Conservation (phyloP, 208 protist genomes). For the Leishmania lainsoni region DNA sequence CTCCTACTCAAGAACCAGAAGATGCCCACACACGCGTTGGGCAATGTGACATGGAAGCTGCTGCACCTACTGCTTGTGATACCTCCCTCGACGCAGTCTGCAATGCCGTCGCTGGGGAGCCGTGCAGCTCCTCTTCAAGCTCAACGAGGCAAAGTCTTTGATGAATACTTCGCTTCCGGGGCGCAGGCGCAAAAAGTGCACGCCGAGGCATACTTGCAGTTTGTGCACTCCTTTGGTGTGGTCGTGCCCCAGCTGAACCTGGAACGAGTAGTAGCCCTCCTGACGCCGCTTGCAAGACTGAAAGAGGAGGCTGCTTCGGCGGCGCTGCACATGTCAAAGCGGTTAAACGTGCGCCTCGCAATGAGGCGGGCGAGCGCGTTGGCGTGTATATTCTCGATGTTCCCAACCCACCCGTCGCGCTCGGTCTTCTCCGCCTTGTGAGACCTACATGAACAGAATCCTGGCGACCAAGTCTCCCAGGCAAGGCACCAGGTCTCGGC, state of each 20-base stretch:
- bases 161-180: background rate
- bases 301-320: background rate
- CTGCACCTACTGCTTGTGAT: no score
- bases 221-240: slow-evolving; percentile 15
- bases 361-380: slow-evolving; percentile 21
- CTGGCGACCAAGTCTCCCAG: background rate
- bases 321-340: background rate
- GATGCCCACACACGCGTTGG: no score
- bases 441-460: background rate
- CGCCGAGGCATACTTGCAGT: slow-evolving; percentile 18
- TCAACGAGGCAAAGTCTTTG: no score
- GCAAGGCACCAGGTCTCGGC: background rate
- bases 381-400: slow-evolving; percentile 5
- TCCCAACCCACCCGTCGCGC: background rate
- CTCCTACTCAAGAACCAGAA: no score
- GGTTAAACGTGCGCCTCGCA: slow-evolving; percentile 22
- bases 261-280: background rate
- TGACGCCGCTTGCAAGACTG: slow-evolving; percentile 7
- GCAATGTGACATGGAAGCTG: no score
- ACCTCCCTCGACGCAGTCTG: no score
- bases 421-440: background rate
- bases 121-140: no score
- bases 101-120: no score
- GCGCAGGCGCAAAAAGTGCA: slow-evolving; percentile 6
- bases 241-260: slow-evolving; percentile 7